Evolutionary conservation across 345 rosid species (phyloP), one percentile per base, ranked within the genome.

Genomic region (Aegle marmelos): DNA sequence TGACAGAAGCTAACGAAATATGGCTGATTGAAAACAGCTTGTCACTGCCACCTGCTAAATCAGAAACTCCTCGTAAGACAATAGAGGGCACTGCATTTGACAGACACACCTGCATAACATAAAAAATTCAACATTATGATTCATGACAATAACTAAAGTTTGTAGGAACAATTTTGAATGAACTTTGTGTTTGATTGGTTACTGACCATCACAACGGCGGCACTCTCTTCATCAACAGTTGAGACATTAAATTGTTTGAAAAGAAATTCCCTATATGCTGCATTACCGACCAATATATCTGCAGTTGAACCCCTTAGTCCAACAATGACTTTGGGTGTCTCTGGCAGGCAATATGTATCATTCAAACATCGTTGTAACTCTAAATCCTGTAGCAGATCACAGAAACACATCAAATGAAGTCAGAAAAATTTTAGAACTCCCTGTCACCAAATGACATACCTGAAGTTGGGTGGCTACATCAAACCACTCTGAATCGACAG

Each of bases 141-240:
- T 69, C 31, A 7, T 17, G 9, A 56, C 33, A 56, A 17, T n/a
- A 22, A 67, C 4, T 36, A 25, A 6, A 41, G 9, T 53, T 24
- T 28, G 30, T 45, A 2, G 2, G 57, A 34, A 56, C 4, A 10
- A 10, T 27, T 17, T 13, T 50, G 5, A 69, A 45, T 13, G 50
- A 45, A 30, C 4, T n/a, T 50, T 19, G 2, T 33, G 9, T 25
- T 21, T 24, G 7, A 3, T 24, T 24, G 3, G 1, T 36, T 9
- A 69, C 82, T 39, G 3, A 82, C 83, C 84, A 76, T 65, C 6
- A 82, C 81, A 27, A 82, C 36, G 25, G 85, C 84, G n/a, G 84
- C 88, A 75, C 82, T 82, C 70, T 80, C 82, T 80, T 83, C 83
- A 73, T 85, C 88, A 19, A 80, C 88, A 13, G 84, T 82, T 24